Base-by-base conservation (phyloP, 1,284 basidiomycete species). In the Trichosporon sp. region DNA sequence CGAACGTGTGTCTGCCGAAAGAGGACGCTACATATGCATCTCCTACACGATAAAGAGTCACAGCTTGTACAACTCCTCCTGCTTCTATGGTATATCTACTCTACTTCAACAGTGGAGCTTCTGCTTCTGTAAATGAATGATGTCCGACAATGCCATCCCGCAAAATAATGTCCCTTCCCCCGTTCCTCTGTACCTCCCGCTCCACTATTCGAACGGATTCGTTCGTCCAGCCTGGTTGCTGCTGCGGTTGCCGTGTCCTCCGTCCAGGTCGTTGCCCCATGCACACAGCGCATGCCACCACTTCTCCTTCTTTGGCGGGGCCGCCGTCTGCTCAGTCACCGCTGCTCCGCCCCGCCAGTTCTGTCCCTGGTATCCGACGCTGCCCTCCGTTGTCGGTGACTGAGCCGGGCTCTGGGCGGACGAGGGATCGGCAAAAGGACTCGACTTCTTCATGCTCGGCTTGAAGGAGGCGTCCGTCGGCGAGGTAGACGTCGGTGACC, bases 251-350 rank as follows among this genome's bases (percentile, higher is more conserved):
- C 74, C 73, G 21, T 78, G 76, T 2, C 80, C 80, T 48, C 79
- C 80, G 67, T 82, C 81, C 43, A 82, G 71, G 59, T 82, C 81
- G 14, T 74, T 65, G 4, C 81, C 81, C 81, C 81, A 82, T 4
- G 80, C 78, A 64, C 81, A 82, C 7, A 82, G 69, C 43, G 80
- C 77, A 70, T 81, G 78, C 81, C 81, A 82, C 81, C 81, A 82
- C 66, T 75, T 76, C 40, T 82, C 81, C n/a, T 72, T 72, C 31
- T 66, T 68, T 12, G 68, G 46, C 14, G 70, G 71, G 12, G 31
- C 35, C 46, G 12, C 43, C 61, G 37, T 8, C 65, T 68, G 68
- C 4, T 64, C 37, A 14, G 51, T 26, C 51, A 14, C 67, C 69
- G 70, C 76, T 12, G 71, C 75, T 31, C 79, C 78, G 4, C 78